Conservation (phyloP, 257 asterid genomes). For the Penstemon davidsonii region DNA sequence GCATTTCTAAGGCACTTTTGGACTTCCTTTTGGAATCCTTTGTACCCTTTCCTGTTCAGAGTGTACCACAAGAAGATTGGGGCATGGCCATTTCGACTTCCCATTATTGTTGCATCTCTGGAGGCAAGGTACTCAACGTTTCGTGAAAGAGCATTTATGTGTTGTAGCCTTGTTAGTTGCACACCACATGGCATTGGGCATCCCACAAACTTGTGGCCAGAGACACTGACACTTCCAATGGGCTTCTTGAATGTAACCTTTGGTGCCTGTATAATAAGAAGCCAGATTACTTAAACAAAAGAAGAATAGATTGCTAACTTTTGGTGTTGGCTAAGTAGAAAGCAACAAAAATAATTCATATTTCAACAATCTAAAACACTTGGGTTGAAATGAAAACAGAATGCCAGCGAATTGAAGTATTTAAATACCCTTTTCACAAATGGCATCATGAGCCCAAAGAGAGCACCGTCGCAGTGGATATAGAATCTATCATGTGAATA, state of each 20-base stretch:
- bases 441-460: conserved; percentile 95
- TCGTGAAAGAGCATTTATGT: conserved; percentile 75
- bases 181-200: conserved; percentile 99
- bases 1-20: conserved; percentile 94
- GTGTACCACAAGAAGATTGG: conserved; percentile 98
- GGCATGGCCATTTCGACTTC: conserved; percentile 96
- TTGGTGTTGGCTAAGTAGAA: not conserved
- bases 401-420: conserved; percentile 13
- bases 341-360: not conserved
- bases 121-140: conserved; percentile 96
- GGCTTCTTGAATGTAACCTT: conserved; percentile 90
- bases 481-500: conserved; percentile 75
- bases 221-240: conserved; percentile 92
- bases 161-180: conserved; percentile 71
- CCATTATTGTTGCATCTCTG: conserved; percentile 98
- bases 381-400: not conserved
- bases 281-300: not conserved
- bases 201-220: conserved; percentile 97
- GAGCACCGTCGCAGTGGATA: conserved; percentile 92
- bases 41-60: conserved; percentile 83
- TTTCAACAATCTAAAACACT: conserved; percentile 5
- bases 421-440: conserved; percentile 72
- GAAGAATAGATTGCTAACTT: not conserved
- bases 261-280: conserved; percentile 69
- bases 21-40: conserved; percentile 94